Base-by-base conservation (phyloP, 2,329 filamentous ascomycete genomes). In the Aspergillus neotritici region DNA sequence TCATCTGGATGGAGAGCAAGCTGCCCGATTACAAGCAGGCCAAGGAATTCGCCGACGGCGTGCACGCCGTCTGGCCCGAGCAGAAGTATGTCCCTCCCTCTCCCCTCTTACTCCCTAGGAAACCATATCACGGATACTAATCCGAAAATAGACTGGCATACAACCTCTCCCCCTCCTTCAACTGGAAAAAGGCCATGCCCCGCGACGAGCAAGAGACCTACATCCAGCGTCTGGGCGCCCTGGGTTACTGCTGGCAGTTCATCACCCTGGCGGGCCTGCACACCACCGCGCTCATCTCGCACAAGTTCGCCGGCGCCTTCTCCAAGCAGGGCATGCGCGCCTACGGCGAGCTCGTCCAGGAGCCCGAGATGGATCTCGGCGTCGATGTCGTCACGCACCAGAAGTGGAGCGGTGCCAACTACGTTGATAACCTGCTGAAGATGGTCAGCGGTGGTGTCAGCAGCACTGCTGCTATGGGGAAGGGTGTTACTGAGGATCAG, bases 1-100 rank as follows among this genome's bases (percentile, higher is more conserved):
- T 94, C 66, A 94, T 98, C 69, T 98, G 93, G 93, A 98, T 98
- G 93, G 93, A 98, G 79, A 91, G 85, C 73, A 96, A 95, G 74
- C 76, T 95, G 54, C 93, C 93, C 35, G 91, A 97, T 66, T 97
- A 77, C 67, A 77, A 77, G 38, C 93, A 97, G 73, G 93, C 93
- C 16, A 80, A 88, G 73, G 86, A 96, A 63, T 98, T 98, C 58
- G 90, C 93, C 28, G 78, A 86, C 34, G 91, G 93, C 38, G 91
- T 98, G 32, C 93, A 97, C 69, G 86, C 88, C 44, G 87, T 89
- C 8, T 96, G 86, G 82, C 93, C 93, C 1, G 86, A 98, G 72
- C 87, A 96, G 70, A 98, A 98, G 86, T 91, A 69, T 70, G 83
- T 74, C 21, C 21, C 40, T 5, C 38, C 25, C 16, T 28, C n/a